phyloP scores from a whole-genome alignment of 2,329 filamentous ascomycete genomes.

The Ambrosiella beaveri region DNA sequence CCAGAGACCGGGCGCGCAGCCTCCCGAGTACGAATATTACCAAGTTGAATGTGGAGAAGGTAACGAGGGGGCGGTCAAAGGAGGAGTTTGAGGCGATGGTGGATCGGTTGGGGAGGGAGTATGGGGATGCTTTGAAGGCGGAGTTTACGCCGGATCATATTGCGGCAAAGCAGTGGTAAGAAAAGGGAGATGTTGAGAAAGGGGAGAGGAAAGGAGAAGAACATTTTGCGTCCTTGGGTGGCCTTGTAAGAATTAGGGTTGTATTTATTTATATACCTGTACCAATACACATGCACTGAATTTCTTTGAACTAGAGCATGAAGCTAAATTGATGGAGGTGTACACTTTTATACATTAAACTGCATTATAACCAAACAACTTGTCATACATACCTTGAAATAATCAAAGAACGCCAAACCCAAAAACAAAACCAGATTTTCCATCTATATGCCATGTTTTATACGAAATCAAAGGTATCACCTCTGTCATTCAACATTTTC shows the following conservation, averaged over 20 bases:
- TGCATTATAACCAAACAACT: neutral
- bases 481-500: conserved; percentile 67
- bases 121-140: conserved; percentile 12
- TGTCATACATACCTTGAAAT: neutral
- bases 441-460: conserved; percentile 26
- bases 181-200: neutral
- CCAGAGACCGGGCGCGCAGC: conserved; percentile 39
- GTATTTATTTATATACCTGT: conserved; percentile 8
- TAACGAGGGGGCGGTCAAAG: conserved; percentile 56
- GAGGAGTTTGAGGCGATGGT: conserved; percentile 51
- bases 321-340: neutral
- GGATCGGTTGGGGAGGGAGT: conserved; percentile 23
- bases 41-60: conserved; percentile 62
- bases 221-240: neutral
- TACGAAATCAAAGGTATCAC: conserved; percentile 90
- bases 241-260: neutral
- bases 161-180: conserved; percentile 10
- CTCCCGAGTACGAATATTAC: conserved; percentile 53
- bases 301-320: neutral
- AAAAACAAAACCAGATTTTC: neutral
- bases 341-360: neutral
- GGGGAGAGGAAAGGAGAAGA: neutral
- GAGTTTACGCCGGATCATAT: conserved; percentile 14
- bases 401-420: neutral
- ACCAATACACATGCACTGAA: neutral